Evolutionary conservation across 345 rosid species (phyloP).

Genomic region (Populus simonii): DNA sequence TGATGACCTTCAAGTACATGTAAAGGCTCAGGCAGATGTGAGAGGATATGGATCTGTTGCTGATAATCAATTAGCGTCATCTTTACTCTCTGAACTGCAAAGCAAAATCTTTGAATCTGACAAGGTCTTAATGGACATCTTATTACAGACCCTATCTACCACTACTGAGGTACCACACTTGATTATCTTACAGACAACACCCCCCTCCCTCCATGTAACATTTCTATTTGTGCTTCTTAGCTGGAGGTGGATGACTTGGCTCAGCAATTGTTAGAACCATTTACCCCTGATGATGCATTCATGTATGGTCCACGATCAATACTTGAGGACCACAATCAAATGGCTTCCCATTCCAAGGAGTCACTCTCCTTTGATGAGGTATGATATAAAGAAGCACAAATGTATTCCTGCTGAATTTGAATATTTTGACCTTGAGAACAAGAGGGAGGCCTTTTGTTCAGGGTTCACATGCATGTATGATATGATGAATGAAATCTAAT

Average conservation of each 20-base stretch:
- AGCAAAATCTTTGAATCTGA: conserved; percentile 49
- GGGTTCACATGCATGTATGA: background rate
- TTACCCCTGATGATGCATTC: conserved; percentile 83
- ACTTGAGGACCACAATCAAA: conserved; percentile 46
- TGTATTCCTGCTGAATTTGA: background rate
- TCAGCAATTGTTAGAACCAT: conserved; percentile 67
- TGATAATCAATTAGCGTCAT: conserved; percentile 65
- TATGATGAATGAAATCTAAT: background rate
- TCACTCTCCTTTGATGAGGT: conserved; percentile 90
- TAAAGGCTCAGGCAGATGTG: conserved; percentile 57
- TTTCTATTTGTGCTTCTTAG: conserved; percentile 39
- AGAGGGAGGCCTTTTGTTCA: background rate
- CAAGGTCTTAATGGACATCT: conserved; percentile 38
- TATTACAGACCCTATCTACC: conserved; percentile 51
- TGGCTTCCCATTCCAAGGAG: conserved; percentile 54
- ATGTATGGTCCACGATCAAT: conserved; percentile 55
- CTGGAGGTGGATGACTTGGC: conserved; percentile 54
- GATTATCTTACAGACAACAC: background rate
- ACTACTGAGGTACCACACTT: conserved; percentile 51
- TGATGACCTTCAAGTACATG: conserved; percentile 64
- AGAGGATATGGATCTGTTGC: conserved; percentile 62
- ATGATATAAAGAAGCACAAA: background rate
- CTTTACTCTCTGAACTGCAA: conserved; percentile 50
- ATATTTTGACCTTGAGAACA: background rate
- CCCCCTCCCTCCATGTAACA: background rate